Evolutionary conservation across 2,329 filamentous ascomycete genomes (phyloP).

Genomic region (Trichoderma cornu-damae): DNA sequence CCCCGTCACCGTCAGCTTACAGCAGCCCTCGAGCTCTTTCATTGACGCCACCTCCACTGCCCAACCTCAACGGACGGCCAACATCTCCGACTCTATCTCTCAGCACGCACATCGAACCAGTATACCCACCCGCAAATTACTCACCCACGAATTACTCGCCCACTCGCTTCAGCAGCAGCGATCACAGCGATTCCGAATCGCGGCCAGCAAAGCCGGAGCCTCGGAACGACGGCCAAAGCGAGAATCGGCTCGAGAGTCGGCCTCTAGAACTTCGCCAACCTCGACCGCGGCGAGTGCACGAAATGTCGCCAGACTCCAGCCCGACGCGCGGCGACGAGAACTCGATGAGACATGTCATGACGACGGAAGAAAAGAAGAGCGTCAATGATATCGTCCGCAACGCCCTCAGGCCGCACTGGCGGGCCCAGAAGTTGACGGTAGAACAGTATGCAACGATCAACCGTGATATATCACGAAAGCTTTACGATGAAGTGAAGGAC

Average conservation of each 20-base stretch:
- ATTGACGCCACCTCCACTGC: slow-evolving; percentile 63
- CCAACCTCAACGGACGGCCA: slow-evolving; percentile 48
- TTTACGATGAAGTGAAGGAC: slow-evolving; percentile 67
- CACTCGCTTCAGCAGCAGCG: slow-evolving; percentile 41
- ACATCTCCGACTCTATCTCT: slow-evolving; percentile 62
- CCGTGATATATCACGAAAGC: slow-evolving; percentile 75
- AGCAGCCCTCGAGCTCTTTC: slow-evolving; percentile 64
- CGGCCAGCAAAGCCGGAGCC: slow-evolving; percentile 26
- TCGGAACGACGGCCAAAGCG: slow-evolving; percentile 23
- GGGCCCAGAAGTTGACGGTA: slow-evolving; percentile 71
- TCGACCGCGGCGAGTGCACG: slow-evolving; percentile 44
- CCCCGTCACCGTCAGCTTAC: slow-evolving; percentile 58
- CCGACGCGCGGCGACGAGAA: slow-evolving; percentile 47
- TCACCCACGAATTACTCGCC: slow-evolving; percentile 71
- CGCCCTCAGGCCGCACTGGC: slow-evolving; percentile 78
- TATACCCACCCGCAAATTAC: slow-evolving; percentile 70
- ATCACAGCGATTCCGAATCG: slow-evolving; percentile 44
- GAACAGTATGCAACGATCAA: slow-evolving; percentile 94
- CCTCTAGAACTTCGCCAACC: slow-evolving; percentile 49
- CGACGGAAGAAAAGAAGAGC: slow-evolving; percentile 78
- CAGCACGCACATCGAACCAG: slow-evolving; percentile 66
- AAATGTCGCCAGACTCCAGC: slow-evolving; percentile 26
- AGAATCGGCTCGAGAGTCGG: slow-evolving; percentile 27
- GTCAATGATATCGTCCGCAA: slow-evolving; percentile 83
- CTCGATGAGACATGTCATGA: slow-evolving; percentile 57